Conservation (phyloP, 805 yeast species). For the Pichia scutulata region DNA sequence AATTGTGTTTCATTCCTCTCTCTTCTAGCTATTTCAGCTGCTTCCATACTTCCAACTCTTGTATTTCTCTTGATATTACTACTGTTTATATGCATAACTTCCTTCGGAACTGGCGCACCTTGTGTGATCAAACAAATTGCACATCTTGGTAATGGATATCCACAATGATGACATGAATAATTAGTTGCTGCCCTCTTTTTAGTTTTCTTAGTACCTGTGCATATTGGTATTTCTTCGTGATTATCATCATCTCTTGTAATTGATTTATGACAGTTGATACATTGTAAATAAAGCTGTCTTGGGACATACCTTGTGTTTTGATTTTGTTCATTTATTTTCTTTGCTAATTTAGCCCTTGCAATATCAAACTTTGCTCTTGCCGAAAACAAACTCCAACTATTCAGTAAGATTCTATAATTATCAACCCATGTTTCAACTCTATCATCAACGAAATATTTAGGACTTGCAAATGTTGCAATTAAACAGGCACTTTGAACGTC, state of each 20-base stretch:
- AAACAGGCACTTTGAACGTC: slow-evolving; percentile 91
- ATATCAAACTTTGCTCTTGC: slow-evolving; percentile 82
- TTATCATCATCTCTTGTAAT: slow-evolving; percentile 33
- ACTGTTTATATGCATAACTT: slow-evolving; percentile 24
- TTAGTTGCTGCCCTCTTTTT: slow-evolving; percentile 10
- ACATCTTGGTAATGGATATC: slow-evolving; percentile 81
- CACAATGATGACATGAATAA: slow-evolving; percentile 70
- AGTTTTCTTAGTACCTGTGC: background rate
- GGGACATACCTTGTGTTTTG: slow-evolving; percentile 44
- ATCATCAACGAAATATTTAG: slow-evolving; percentile 68
- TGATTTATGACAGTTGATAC: slow-evolving; percentile 74
- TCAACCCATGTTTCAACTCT: slow-evolving; percentile 76
- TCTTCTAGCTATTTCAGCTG: background rate
- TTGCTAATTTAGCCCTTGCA: slow-evolving; percentile 56
- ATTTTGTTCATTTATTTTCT: slow-evolving; percentile 38
- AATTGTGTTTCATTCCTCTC: slow-evolving; percentile 36
- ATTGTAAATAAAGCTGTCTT: slow-evolving; percentile 73
- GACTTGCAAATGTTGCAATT: slow-evolving; percentile 73
- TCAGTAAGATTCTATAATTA: slow-evolving; percentile 57
- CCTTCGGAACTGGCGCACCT: slow-evolving; percentile 56
- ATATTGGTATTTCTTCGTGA: background rate
- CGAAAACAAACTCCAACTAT: slow-evolving; percentile 76
- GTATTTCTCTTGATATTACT: background rate
- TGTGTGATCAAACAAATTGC: slow-evolving; percentile 78
- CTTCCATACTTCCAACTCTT: background rate